These are phyloP conservation scores for Hibiscus tridactylites DNA, from an alignment of 345 rosid genomes.

Conservation along the genomic window DNA sequence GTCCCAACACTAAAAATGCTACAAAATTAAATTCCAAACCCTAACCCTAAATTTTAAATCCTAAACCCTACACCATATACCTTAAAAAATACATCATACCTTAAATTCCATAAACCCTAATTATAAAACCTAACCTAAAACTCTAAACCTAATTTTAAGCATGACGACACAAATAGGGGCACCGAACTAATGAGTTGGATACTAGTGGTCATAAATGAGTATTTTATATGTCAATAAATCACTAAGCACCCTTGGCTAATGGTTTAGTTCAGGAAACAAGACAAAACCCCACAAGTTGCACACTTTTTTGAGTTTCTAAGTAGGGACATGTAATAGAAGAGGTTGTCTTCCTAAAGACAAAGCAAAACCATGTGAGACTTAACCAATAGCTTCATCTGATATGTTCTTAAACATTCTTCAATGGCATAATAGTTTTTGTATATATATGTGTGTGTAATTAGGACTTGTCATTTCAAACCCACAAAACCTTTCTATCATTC, in stretches of 20 bases:
- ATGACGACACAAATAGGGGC: no score
- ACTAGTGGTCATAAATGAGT: no score
- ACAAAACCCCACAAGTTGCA: not conserved
- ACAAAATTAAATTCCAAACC: no score
- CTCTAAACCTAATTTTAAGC: no score
- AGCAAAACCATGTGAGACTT: constrained; percentile 16
- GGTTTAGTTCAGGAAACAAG: not conserved
- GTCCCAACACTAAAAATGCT: no score
- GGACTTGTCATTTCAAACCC: not conserved
- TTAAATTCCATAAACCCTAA: no score
- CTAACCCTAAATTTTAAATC: no score
- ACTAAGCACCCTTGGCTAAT: not conserved
- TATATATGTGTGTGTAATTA: not conserved
- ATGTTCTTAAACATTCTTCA: constrained; percentile 4
- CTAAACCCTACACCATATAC: no score
- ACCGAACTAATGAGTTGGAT: no score
- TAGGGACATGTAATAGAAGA: not conserved
- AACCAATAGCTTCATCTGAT: constrained; percentile 7
- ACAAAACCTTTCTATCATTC: not conserved
- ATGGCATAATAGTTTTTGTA: not conserved
- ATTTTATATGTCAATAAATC: not conserved
- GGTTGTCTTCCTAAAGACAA: constrained; percentile 6
- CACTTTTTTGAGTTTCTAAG: not conserved
- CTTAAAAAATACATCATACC: no score
- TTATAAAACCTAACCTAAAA: no score